A percentile compares a stretch with the other conserved stretches of the same genome.
Evolutionary conservation across 257 asterid species (phyloP).

Genomic region (Haberlea rhodopensis): DNA sequence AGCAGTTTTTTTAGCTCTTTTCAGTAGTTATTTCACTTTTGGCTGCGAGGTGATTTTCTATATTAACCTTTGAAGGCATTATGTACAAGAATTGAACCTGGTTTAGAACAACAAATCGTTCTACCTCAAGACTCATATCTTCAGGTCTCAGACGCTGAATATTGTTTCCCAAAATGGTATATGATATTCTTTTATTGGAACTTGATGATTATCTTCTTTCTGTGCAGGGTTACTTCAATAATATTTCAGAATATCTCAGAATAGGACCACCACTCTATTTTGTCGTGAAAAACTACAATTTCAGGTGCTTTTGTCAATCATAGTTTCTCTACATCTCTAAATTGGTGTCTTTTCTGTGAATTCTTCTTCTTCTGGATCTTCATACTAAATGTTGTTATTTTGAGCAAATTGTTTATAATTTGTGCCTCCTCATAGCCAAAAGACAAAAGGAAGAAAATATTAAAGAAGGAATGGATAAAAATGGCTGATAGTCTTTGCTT

Average conservation of each 20-base stretch:
- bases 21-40: constrained; percentile 4
- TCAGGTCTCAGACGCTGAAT: constrained; percentile 53
- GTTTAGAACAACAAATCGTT: constrained; percentile 96
- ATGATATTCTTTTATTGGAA: constrained; percentile 17
- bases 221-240: constrained; percentile 77
- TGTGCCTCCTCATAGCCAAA: background rate
- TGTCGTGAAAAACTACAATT: constrained; percentile 86
- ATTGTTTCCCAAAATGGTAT: constrained; percentile 21
- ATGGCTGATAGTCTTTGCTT: background rate
- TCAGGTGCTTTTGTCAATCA: constrained; percentile 48
- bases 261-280: constrained; percentile 96
- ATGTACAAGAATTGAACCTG: constrained; percentile 91
- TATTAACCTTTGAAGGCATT: constrained; percentile 59
- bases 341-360: background rate
- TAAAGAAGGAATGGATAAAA: background rate
- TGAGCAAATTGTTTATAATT: background rate
- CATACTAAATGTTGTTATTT: background rate
- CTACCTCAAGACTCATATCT: constrained; percentile 97
- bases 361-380: constrained; percentile 8
- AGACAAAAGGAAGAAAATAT: background rate
- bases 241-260: constrained; percentile 78
- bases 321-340: background rate
- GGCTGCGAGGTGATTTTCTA: constrained; percentile 9
- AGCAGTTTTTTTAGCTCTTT: constrained; percentile 20
- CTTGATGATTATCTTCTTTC: constrained; percentile 26